Conservation (phyloP, 352 stramenopile genomes). For the Globisporangium spinosum region DNA sequence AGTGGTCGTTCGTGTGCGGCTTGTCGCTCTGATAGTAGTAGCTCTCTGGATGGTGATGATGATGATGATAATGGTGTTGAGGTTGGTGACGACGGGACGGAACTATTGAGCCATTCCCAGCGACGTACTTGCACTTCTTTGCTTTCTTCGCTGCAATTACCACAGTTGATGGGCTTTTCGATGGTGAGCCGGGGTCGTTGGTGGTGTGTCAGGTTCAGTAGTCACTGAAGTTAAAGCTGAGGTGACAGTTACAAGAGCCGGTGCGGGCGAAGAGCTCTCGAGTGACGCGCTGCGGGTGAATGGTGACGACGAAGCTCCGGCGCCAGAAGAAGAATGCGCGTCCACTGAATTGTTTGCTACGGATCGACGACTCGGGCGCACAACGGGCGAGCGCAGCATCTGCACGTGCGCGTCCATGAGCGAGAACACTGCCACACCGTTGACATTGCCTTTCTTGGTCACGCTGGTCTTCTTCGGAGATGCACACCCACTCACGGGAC, state of each 20-base stretch:
- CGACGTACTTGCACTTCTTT: conserved; percentile 25
- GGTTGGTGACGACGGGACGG: neutral
- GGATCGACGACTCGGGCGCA: conserved; percentile 45
- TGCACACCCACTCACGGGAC: conserved; percentile 35
- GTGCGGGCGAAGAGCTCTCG: conserved; percentile 9
- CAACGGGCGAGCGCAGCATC: conserved; percentile 45
- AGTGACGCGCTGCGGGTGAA: neutral
- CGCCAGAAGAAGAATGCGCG: neutral
- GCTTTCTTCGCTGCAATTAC: neutral
- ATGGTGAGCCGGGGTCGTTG: neutral
- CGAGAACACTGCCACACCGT: conserved; percentile 22
- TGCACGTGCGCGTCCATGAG: conserved; percentile 48
- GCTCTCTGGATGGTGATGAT: conserved; percentile 17
- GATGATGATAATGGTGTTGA: neutral
- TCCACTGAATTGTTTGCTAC: neutral
- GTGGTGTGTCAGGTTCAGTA: neutral
- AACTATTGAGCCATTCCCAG: conserved; percentile 5
- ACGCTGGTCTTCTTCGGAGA: conserved; percentile 37
- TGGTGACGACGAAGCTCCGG: neutral
- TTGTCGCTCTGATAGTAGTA: conserved; percentile 14
- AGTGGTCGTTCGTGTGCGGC: conserved; percentile 20
- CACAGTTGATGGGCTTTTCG: neutral
- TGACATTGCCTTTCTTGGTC: conserved; percentile 29
- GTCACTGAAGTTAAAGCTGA: neutral
- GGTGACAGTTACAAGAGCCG: neutral